A percentile compares a stretch with the other conserved stretches of the same genome.
phyloP scores from a whole-genome alignment of 1,139 yeast species.

The Pichia sp. region DNA sequence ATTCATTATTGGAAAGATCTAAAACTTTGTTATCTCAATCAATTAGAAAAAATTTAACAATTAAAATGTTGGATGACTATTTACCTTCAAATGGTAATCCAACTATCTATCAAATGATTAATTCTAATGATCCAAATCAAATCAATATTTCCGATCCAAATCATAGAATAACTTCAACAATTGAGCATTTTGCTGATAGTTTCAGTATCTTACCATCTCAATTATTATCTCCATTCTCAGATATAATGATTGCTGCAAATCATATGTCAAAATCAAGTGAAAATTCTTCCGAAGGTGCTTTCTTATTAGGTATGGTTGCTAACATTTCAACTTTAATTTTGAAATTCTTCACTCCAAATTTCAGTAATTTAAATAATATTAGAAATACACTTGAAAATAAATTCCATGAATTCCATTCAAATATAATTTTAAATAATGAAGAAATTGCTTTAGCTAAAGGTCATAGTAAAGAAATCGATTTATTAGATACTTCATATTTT shows the following conservation, averaged over 20 bases:
- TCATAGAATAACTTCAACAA: constrained; percentile 76
- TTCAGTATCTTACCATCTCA: constrained; percentile 80
- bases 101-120: constrained; percentile 29
- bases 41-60: constrained; percentile 61
- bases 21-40: constrained; percentile 62
- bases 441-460: constrained; percentile 86
- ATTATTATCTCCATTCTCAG: constrained; percentile 76
- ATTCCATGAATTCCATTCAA: constrained; percentile 75
- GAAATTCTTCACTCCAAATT: constrained; percentile 80
- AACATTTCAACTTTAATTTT: constrained; percentile 73
- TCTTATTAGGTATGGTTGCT: constrained; percentile 73
- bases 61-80: constrained; percentile 57
- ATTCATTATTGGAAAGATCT: constrained; percentile 66
- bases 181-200: constrained; percentile 66
- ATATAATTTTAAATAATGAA: constrained; percentile 71
- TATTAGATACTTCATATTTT: constrained; percentile 74
- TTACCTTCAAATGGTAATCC: constrained; percentile 50
- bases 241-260: constrained; percentile 74
- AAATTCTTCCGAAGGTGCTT: constrained; percentile 76
- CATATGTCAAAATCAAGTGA: constrained; percentile 73
- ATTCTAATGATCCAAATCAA: constrained; percentile 2
- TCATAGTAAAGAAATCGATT: constrained; percentile 70
- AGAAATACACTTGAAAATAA: constrained; percentile 82
- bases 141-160: constrained; percentile 58
- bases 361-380: constrained; percentile 73